A percentile compares a stretch with the other conserved stretches of the same genome.
Evolutionary conservation across 2,329 filamentous ascomycete species (phyloP).

Genomic region (Fusarium sp.): DNA sequence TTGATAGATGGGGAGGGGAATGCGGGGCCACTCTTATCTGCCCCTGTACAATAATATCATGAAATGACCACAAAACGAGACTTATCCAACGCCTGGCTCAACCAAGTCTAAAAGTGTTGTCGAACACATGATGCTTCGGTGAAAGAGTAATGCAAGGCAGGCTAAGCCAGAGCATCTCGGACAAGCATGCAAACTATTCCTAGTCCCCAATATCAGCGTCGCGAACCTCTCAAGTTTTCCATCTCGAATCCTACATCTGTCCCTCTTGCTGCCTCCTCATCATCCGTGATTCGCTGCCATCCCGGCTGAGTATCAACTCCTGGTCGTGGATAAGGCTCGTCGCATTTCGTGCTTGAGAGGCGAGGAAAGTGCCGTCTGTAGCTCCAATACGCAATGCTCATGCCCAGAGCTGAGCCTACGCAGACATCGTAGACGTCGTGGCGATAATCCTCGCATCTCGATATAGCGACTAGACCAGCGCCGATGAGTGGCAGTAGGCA

Average conservation of each 20-base stretch:
- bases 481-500: slow-evolving; percentile 68
- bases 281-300: slow-evolving; percentile 61
- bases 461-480: slow-evolving; percentile 74
- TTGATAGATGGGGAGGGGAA: slow-evolving; percentile 42
- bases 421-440: slow-evolving; percentile 77
- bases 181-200: slow-evolving; percentile 34
- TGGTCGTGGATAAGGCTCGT: slow-evolving; percentile 65
- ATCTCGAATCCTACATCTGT: slow-evolving; percentile 53
- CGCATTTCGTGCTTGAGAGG: slow-evolving; percentile 61
- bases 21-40: slow-evolving; percentile 35
- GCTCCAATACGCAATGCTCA: slow-evolving; percentile 69
- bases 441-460: slow-evolving; percentile 74
- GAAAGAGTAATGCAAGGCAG: slow-evolving; percentile 15
- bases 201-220: slow-evolving; percentile 41
- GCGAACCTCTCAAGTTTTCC: slow-evolving; percentile 38
- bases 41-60: slow-evolving; percentile 46
- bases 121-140: neutral
- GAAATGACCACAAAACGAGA: slow-evolving; percentile 40
- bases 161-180: slow-evolving; percentile 9
- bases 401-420: slow-evolving; percentile 68
- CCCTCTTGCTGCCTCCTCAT: slow-evolving; percentile 57
- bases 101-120: slow-evolving; percentile 19
- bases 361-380: slow-evolving; percentile 72
- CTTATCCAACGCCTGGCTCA: slow-evolving; percentile 15
- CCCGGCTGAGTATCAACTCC: slow-evolving; percentile 46